phyloP scores from a whole-genome alignment of 164 flowering plant genomes.

The Santalum album region DNA sequence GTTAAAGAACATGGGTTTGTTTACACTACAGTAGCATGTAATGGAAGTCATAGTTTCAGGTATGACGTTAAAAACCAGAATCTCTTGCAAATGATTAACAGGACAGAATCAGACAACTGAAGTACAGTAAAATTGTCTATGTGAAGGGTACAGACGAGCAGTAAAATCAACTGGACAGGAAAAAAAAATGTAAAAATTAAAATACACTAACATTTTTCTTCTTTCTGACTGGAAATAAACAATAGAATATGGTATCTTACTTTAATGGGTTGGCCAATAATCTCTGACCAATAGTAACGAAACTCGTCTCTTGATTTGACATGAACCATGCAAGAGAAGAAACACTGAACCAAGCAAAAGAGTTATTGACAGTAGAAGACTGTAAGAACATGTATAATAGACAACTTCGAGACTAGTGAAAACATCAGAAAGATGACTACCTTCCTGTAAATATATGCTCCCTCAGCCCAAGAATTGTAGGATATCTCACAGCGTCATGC shows the following conservation, averaged over 20 bases:
- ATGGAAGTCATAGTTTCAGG: too few species aligned
- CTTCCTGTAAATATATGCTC: conserved; percentile 98
- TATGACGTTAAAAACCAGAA: too few species aligned
- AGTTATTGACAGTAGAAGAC: neutral
- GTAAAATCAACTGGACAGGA: too few species aligned
- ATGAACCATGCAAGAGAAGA: conserved; percentile 98
- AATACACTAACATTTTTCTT: too few species aligned
- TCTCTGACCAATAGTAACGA: conserved; percentile 96
- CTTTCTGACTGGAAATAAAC: neutral
- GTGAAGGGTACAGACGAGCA: too few species aligned
- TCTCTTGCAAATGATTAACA: too few species aligned
- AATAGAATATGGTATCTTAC: conserved; percentile 41
- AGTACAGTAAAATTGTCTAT: too few species aligned
- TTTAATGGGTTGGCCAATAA: conserved; percentile 87
- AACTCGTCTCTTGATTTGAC: conserved; percentile 98
- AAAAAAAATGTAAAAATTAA: too few species aligned
- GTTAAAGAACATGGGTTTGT: too few species aligned
- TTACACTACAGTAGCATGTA: too few species aligned
- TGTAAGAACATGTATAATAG: neutral
- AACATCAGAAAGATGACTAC: conserved; percentile 17
- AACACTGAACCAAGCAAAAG: conserved; percentile 48
- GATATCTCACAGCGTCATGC: conserved; percentile 79
- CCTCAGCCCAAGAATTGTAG: conserved; percentile 85
- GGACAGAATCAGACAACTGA: too few species aligned
- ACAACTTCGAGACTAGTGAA: neutral